Base-by-base conservation (phyloP, 208 protist species). In the Crithidia fasciculata region DNA sequence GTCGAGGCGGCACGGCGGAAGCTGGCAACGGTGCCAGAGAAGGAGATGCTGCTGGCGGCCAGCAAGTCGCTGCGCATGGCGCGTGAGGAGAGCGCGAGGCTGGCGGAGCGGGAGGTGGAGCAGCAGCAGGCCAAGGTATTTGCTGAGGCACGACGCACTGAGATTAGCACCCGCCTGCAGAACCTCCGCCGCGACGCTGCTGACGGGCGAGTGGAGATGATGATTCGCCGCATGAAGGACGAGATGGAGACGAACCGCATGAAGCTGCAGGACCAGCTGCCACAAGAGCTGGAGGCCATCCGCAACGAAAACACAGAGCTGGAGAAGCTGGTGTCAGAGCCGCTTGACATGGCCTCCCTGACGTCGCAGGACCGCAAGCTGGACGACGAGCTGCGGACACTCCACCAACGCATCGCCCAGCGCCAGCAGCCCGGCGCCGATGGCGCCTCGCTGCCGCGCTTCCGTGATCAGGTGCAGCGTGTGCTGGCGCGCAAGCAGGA, bases 181-280 rank as follows among this genome's bases (percentile, higher is more conserved):
- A 95, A 95, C 74, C 59, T 96, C 39, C 86, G 86, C 71, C 91
- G 93, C 69, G 93, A 97, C 70, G 76, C 82, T 40, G 78, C 82
- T 28, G 90, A 95, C 65, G 87, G 87, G 4, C 88, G 89, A 18
- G 89, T 88, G 10, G 89, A 95, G 59, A 83, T 89, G 68, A 96
- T 97, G 82, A 83, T 96, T 44, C 84, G 87, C 37, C 88, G 91
- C 64, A 87, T 96, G 79, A 72, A 84, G 70, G 93, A 97, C 69
- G 93, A 97, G 59, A 95, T 94, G 68, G 87, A 93, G 60, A 92
- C 90, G 19, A 94, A 92, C 65, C 73, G 85, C 28, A 96, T 96
- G 63, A 93, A 93, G 79, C 74, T 95, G 54, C 82, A 97, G 28
- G 89, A 97, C 63, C 85, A 96, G 70, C 80, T 97, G 49, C 94